phyloP scores from a whole-genome alignment of 495 filamentous ascomycete genomes.

The Lasiosphaeria hispida region DNA sequence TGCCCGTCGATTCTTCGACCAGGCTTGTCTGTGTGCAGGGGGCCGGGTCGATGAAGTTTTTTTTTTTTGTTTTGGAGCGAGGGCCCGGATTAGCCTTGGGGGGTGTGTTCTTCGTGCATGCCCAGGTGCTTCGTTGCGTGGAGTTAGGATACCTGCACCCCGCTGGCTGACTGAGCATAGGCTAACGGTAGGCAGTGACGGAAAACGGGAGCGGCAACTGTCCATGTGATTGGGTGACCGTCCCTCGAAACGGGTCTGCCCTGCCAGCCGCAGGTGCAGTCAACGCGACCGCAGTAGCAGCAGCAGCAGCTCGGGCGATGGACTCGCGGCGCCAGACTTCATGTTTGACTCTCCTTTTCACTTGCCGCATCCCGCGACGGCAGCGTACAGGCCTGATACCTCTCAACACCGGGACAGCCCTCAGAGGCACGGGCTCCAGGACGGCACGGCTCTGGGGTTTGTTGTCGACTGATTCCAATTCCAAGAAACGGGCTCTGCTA shows the following conservation, averaged over 20 bases:
- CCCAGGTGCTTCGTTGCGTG: background rate
- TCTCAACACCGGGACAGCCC: background rate
- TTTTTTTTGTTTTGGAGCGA: conserved; percentile 5
- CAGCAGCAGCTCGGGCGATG: too few relatives aligned
- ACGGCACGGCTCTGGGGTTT: conserved; percentile 1
- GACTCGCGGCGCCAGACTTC: too few relatives aligned
- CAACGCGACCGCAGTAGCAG: too few relatives aligned
- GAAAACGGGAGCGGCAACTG: background rate
- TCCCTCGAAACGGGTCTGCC: conserved; percentile 5
- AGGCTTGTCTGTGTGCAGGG: conserved; percentile 5
- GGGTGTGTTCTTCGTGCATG: conserved; percentile 4
- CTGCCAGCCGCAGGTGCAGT: too few relatives aligned
- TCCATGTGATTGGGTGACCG: conserved; percentile 2
- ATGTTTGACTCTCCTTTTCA: too few relatives aligned
- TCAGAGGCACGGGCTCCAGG: conserved; percentile 7
- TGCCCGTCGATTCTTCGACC: conserved; percentile 8
- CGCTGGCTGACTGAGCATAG: background rate
- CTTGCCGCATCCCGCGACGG: too few relatives aligned
- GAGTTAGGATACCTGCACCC: conserved; percentile 11
- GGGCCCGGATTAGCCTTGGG: background rate
- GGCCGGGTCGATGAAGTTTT: conserved; percentile 3
- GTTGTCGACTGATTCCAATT: background rate
- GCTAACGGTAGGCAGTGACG: conserved; percentile 1
- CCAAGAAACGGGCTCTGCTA: background rate
- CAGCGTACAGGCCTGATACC: background rate